These are phyloP conservation scores for Ophiosphaerella herpotricha DNA, from an alignment of 2,329 filamentous ascomycete genomes.

Conservation along the genomic window DNA sequence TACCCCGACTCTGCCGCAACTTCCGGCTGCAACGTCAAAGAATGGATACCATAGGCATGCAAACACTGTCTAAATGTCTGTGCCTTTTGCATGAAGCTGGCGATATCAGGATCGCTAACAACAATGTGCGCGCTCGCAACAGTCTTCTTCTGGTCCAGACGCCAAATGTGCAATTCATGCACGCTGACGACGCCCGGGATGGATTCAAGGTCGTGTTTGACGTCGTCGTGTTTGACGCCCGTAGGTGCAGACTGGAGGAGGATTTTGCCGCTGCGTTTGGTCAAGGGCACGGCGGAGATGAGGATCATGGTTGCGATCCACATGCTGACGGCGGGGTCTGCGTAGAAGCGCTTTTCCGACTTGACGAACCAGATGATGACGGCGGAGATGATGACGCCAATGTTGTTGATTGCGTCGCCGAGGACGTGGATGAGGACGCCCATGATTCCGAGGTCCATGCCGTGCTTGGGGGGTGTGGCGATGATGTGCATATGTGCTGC, in stretches of 20 bases:
- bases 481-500: conserved; percentile 33
- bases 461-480: conserved; percentile 25
- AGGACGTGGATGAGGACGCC: conserved; percentile 73
- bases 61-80: conserved; percentile 70
- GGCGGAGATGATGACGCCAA: conserved; percentile 73
- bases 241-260: conserved; percentile 69
- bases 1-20: conserved; percentile 20
- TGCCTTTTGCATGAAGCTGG: conserved; percentile 64
- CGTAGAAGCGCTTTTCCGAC: conserved; percentile 67
- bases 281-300: conserved; percentile 64
- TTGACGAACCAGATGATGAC: conserved; percentile 69
- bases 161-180: conserved; percentile 76
- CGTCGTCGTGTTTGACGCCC: conserved; percentile 63
- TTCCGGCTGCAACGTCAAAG: conserved; percentile 72
- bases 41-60: conserved; percentile 75
- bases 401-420: conserved; percentile 75
- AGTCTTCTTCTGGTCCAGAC: conserved; percentile 70
- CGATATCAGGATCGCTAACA: conserved; percentile 61
- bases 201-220: conserved; percentile 71
- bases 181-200: conserved; percentile 69
- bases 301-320: conserved; percentile 76
- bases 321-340: conserved; percentile 71
- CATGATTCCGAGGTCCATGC: conserved; percentile 68
- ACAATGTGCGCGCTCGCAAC: conserved; percentile 73
- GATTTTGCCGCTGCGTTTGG: conserved; percentile 66